Percentiles rank a stretch among this genome's conserved stretches.
phyloP scores from a whole-genome alignment of 495 filamentous ascomycete species.

The Penicillium ucsense region DNA sequence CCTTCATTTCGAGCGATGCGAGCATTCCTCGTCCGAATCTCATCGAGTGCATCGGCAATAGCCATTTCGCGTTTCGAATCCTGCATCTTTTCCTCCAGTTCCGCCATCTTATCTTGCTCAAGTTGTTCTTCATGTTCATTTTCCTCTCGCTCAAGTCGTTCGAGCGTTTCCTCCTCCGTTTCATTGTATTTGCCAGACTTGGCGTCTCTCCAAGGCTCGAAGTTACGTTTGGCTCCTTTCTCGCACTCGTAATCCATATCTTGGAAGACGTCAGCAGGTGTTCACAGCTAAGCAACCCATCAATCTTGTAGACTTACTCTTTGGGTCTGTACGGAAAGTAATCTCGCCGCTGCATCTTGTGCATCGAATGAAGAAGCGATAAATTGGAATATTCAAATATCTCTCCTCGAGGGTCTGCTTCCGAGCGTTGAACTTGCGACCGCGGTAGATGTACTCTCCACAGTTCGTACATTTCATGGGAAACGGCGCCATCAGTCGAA shows the following conservation, averaged over 20 bases:
- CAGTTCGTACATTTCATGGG: conserved; percentile 84
- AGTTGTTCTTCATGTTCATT: conserved; percentile 43
- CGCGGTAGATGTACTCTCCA: conserved; percentile 95
- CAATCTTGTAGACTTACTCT: conserved; percentile 41
- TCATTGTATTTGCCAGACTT: conserved; percentile 47
- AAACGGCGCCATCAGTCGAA: conserved; percentile 97
- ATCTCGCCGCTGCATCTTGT: conserved; percentile 85
- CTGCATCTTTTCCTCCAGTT: conserved; percentile 70
- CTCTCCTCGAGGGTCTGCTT: conserved; percentile 91
- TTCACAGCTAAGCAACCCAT: background rate
- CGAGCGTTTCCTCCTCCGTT: conserved; percentile 80
- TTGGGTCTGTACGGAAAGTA: conserved; percentile 90
- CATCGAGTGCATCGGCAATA: conserved; percentile 90
- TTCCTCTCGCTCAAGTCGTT: conserved; percentile 71
- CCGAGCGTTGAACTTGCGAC: conserved; percentile 92
- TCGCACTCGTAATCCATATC: conserved; percentile 85
- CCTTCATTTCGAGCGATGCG: conserved; percentile 66
- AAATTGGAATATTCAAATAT: conserved; percentile 83
- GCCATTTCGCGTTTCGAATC: conserved; percentile 98
- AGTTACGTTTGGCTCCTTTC: conserved; percentile 81
- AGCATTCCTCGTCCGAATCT: conserved; percentile 87
- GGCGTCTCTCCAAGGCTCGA: conserved; percentile 72
- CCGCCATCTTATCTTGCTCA: conserved; percentile 65
- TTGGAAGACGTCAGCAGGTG: background rate
- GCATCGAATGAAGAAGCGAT: conserved; percentile 91